phyloP scores from a whole-genome alignment of 306 rosid species.

The Trifolium subterraneum region DNA sequence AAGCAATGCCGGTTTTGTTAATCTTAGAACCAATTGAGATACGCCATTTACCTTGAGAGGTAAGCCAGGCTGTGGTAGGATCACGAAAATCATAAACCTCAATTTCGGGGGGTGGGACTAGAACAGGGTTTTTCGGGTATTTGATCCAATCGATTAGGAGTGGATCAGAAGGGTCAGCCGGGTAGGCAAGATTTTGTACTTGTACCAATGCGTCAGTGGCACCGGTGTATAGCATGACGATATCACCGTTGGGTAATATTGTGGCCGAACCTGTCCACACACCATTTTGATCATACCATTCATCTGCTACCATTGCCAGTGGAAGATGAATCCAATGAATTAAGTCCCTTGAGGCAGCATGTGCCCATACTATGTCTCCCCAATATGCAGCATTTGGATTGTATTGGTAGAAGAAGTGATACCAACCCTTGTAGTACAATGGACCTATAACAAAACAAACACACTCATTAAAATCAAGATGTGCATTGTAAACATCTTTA shows the following conservation, averaged over 20 bases:
- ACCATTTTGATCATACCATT: constrained; percentile 82
- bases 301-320: constrained; percentile 79
- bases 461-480: too few relatives aligned
- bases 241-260: constrained; percentile 61
- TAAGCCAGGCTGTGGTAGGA: constrained; percentile 90
- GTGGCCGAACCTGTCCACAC: constrained; percentile 98
- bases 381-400: constrained; percentile 83
- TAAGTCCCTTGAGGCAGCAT: constrained; percentile 87
- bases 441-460: constrained; percentile 61
- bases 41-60: constrained; percentile 80
- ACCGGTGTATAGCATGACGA: constrained; percentile 91
- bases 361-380: constrained; percentile 97
- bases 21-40: constrained; percentile 74
- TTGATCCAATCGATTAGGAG: constrained; percentile 81
- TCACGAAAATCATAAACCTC: constrained; percentile 75
- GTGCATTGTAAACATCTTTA: too few relatives aligned
- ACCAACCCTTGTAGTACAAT: constrained; percentile 88
- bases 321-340: constrained; percentile 97
- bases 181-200: constrained; percentile 86
- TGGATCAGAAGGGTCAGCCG: constrained; percentile 75
- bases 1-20: constrained; percentile 73
- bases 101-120: constrained; percentile 82
- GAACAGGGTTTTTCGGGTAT: constrained; percentile 73
- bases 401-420: constrained; percentile 95
- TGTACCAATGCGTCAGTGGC: constrained; percentile 77